Base-by-base conservation (phyloP, 305 asterid genomes). In the Fraxinus latifolia region DNA sequence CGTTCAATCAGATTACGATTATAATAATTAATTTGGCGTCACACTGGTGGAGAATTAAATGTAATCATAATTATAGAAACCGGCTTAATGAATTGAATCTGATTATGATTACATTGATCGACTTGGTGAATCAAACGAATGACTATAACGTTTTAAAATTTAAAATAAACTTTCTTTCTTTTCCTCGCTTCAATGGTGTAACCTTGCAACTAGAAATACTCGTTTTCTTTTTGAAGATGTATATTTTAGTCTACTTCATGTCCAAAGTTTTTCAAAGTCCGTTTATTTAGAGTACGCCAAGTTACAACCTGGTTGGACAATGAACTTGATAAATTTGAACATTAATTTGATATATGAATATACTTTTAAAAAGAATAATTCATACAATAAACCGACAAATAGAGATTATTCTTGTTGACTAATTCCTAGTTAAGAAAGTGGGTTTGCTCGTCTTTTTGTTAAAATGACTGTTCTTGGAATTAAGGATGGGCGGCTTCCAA, bases 401-500 rank as follows among this genome's bases (percentile, higher is more conserved):
- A 15, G 23, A 50, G 62, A 15, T 50, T 50, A 4, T 50, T 50
- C 62, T 1, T 50, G 62, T n/a, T 15, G 62, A 50, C n/a, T 14
- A 50, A n/a, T 50, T 50, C 62, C 62, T n/a, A 5, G 23, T 50
- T 4, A 50, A 15, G 21, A 50, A 50, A 50, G 62, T 4, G 58
- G 29, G 31, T 9, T 25, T 47, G 50, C 68, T 76, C 29, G 72
- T 77, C 14, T 77, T 15, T 50, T 50, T 50, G 62, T 50, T 50
- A 50, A 15, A 50, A 4, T 5, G 62, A 50, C 62, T 50, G 8
- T 50, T n/a, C 62, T 50, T 50, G 62, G 23, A 50, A 50, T 1
- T 50, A 67, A 72, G 77, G 82, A 78, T 80, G 86, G 17, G 55
- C 55, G 55, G 85, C 79, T 81, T 82, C 86, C 72, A 83, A 83